Percentiles rank a stretch among this genome's conserved stretches.
Conservation (phyloP, 2,329 filamentous ascomycete species). For the Aureobasidium subglaciale region DNA sequence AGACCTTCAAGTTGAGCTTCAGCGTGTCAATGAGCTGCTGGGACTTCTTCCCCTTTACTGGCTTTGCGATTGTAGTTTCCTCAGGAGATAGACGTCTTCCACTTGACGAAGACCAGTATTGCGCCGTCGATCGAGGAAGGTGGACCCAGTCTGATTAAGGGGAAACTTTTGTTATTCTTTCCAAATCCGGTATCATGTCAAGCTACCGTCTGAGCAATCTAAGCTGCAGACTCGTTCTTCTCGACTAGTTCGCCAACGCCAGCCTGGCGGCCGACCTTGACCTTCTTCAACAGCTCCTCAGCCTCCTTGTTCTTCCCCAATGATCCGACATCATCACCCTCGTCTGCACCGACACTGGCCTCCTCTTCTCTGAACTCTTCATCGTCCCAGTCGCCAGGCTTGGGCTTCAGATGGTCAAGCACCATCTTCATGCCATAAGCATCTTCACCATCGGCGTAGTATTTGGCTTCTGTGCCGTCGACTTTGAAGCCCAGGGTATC, state of each 20-base stretch:
- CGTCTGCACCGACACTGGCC: conserved; percentile 35
- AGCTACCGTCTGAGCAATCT: background rate
- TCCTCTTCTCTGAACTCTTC: conserved; percentile 30
- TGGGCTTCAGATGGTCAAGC: conserved; percentile 51
- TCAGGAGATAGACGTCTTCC: too few relatives aligned
- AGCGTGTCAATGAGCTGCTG: too few relatives aligned
- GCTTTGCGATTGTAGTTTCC: too few relatives aligned
- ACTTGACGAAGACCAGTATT: too few relatives aligned
- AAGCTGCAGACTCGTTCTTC: conserved; percentile 20
- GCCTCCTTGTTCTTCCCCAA: conserved; percentile 30
- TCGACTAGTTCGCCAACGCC: conserved; percentile 73
- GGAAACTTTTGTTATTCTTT: conserved; percentile 1
- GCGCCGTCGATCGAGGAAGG: too few relatives aligned
- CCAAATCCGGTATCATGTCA: background rate
- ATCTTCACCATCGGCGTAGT: conserved; percentile 97
- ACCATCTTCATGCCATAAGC: conserved; percentile 92
- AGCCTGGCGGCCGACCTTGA: conserved; percentile 72
- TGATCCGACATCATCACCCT: conserved; percentile 33
- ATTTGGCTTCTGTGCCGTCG: conserved; percentile 79
- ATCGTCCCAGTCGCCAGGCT: conserved; percentile 42
- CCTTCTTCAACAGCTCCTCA: conserved; percentile 58
- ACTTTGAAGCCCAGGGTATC: conserved; percentile 85
- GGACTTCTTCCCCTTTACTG: too few relatives aligned
- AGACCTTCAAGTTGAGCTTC: background rate
- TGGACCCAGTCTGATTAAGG: background rate